Conservation (phyloP, 75 land plant genomes). For the Picea glauca region DNA sequence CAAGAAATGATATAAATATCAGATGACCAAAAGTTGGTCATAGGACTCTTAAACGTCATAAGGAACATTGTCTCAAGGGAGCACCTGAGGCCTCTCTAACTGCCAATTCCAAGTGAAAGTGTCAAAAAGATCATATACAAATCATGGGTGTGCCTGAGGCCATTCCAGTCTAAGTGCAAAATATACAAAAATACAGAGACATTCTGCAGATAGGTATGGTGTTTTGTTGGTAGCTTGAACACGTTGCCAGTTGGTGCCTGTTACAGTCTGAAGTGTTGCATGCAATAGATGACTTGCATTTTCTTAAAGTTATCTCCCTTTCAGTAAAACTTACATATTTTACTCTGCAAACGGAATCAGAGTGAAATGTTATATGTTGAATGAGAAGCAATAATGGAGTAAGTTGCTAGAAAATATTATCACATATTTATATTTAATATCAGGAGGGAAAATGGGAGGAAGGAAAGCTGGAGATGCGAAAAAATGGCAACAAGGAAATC, state of each 20-base stretch:
- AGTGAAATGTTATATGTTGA: background rate
- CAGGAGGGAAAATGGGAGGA: background rate
- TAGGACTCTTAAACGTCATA: background rate
- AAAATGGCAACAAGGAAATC: too few relatives aligned
- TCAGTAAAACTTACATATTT: background rate
- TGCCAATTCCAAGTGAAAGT: background rate
- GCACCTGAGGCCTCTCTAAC: background rate
- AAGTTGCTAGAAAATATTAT: background rate
- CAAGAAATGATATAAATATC: background rate
- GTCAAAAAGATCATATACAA: background rate
- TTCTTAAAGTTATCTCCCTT: background rate
- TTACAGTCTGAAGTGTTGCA: background rate
- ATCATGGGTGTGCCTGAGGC: background rate
- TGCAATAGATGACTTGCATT: background rate
- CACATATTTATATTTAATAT: too few relatives aligned
- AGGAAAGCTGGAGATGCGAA: background rate
- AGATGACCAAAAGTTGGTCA: background rate
- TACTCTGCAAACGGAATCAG: background rate
- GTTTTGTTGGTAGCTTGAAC: background rate
- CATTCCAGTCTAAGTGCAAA: background rate
- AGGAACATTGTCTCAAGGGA: background rate
- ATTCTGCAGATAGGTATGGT: background rate
- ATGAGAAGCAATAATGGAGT: background rate
- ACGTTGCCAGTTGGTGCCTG: background rate
- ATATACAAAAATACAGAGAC: background rate